Base-by-base conservation (phyloP, 306 rosid genomes). In the Castanea mollissima region DNA sequence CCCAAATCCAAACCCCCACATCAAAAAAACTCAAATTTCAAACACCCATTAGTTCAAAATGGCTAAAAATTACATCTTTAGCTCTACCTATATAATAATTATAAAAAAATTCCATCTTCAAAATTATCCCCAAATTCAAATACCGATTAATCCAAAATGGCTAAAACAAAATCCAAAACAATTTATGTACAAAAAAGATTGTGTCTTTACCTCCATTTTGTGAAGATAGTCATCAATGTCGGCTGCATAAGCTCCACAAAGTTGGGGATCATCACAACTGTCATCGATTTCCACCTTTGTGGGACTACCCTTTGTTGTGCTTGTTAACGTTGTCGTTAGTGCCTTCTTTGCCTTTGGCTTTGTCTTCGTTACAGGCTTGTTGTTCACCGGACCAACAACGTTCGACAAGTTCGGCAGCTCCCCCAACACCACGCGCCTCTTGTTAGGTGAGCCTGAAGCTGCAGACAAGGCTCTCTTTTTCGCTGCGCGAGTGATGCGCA, bases 151-250 rank as follows among this genome's bases (percentile, higher is more conserved):
- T 12, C 16, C 54, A 12, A 12, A 49, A 12, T 49, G 54, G 54
- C 5, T 49, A 10, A 49, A 49, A 3, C 15, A 49, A 49, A 49
- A 12, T 12, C 54, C 5, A 16, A 12, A 3, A 2, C 54, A 49
- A 10, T 49, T 49, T 2, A 13, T 49, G 54, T 3, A 3, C 46
- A 0, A 11, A 49, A 49, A 49, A 49, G 46, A 41, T 41, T 8
- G 46, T 8, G 12, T 5, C 46, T 51, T 55, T 80, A 95, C 99
- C 97, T 92, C 99, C 76, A 91, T 35, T 2, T n/a, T 35, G 27
- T 88, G 93, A 73, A 92, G 97, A 75, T 95, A 92, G 1, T 85
- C 86, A 70, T 87, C 88, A 56, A 95, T 88, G 55, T 92, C 99
- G 7, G 93, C 85, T 20, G 79, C 89, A 35, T 95, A 92, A 7